Percentiles rank a stretch among this genome's conserved stretches.
phyloP scores from a whole-genome alignment of 139 green algal genomes.

The Tetraselmis chui region DNA sequence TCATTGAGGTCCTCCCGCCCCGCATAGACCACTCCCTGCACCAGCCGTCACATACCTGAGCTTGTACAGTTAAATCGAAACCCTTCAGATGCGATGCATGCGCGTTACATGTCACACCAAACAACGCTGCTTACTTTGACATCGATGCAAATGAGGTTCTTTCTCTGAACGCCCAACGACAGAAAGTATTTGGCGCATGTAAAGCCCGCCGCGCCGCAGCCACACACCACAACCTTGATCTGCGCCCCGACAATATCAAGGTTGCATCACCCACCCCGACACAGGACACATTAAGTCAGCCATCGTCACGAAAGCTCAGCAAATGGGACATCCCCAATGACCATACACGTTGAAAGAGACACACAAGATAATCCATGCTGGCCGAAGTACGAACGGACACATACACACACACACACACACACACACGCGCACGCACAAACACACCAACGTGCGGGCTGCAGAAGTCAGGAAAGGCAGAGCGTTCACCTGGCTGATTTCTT shows the following conservation, averaged over 20 bases:
- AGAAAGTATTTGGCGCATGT: slow-evolving; percentile 32
- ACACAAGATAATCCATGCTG: too few relatives aligned
- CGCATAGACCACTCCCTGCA: slow-evolving; percentile 29
- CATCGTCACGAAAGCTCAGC: too few relatives aligned
- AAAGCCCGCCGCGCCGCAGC: slow-evolving; percentile 32
- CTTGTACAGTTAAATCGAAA: background rate
- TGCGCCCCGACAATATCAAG: too few relatives aligned
- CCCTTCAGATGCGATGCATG: background rate
- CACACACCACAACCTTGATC: slow-evolving; percentile 22
- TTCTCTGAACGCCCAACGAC: slow-evolving; percentile 20
- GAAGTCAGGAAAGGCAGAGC: too few relatives aligned
- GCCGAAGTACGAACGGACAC: too few relatives aligned
- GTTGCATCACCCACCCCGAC: too few relatives aligned
- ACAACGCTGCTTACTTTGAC: slow-evolving; percentile 6
- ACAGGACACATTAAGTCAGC: too few relatives aligned
- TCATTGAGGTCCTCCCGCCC: slow-evolving; percentile 26
- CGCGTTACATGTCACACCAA: background rate
- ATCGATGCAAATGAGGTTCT: slow-evolving; percentile 30
- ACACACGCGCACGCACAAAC: too few relatives aligned
- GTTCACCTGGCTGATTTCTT: slow-evolving; percentile 27
- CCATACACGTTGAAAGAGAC: too few relatives aligned
- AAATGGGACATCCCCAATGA: too few relatives aligned
- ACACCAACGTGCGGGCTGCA: too few relatives aligned
- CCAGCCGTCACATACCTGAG: background rate
- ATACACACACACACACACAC: too few relatives aligned